These are phyloP conservation scores for Exophiala lecanii-corni DNA, from an alignment of 2,329 filamentous ascomycete genomes.

Conservation along the genomic window DNA sequence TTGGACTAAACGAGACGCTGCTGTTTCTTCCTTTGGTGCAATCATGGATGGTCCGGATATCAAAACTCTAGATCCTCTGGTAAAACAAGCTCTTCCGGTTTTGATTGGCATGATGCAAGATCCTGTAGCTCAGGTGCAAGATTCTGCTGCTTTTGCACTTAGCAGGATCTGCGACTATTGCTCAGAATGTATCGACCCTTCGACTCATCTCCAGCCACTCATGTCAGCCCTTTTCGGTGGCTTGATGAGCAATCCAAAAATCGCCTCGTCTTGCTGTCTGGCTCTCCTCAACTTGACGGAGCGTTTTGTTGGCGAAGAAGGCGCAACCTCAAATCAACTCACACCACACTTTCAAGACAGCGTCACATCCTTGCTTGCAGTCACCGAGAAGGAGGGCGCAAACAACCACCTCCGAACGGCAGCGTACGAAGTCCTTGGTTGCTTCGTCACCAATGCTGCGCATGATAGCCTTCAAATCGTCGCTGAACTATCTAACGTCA, in stretches of 20 bases:
- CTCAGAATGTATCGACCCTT: slow-evolving; percentile 83
- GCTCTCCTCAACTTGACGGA: slow-evolving; percentile 97
- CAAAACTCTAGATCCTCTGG: slow-evolving; percentile 83
- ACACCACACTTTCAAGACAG: slow-evolving; percentile 92
- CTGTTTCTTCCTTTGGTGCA: slow-evolving; percentile 93
- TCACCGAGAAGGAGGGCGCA: slow-evolving; percentile 68
- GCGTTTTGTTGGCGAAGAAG: slow-evolving; percentile 83
- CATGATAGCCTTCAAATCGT: slow-evolving; percentile 78
- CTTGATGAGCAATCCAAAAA: slow-evolving; percentile 86
- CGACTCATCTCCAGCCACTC: slow-evolving; percentile 74
- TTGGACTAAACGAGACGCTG: slow-evolving; percentile 92
- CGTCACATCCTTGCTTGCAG: slow-evolving; percentile 74
- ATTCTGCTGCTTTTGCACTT: slow-evolving; percentile 92
- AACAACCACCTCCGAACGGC: slow-evolving; percentile 90
- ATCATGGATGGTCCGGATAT: slow-evolving; percentile 99
- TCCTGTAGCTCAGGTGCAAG: slow-evolving; percentile 79
- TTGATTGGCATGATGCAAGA: slow-evolving; percentile 93
- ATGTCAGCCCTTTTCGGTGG: slow-evolving; percentile 87
- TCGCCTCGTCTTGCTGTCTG: slow-evolving; percentile 98
- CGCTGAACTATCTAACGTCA: slow-evolving; percentile 76
- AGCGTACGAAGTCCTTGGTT: slow-evolving; percentile 93
- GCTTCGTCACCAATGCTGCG: slow-evolving; percentile 87
- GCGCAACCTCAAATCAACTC: slow-evolving; percentile 71
- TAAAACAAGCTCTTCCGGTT: slow-evolving; percentile 90
- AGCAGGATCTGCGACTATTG: slow-evolving; percentile 94